Evolutionary conservation across 2,329 filamentous ascomycete species (phyloP), one percentile per base, ranked within the genome.

Genomic region (Blastomyces gilchristii): DNA sequence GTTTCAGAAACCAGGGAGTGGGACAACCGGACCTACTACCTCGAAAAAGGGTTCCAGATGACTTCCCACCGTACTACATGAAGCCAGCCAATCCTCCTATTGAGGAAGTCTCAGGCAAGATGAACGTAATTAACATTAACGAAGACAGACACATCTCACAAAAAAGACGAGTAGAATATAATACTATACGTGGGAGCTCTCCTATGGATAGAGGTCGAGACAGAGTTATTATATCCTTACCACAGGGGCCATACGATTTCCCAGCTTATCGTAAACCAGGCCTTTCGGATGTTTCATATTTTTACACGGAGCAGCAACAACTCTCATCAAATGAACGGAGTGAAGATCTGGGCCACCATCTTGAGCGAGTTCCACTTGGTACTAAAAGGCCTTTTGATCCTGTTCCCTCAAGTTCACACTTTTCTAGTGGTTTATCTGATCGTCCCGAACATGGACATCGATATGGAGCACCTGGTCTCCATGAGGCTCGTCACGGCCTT

Each of bases 101-200:
- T 64, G 70, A 70, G 62, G 69, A 72, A 50, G 66, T 64, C 59
- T 66, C 66, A 47, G 65, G 65, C 62, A 66, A 68, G 52, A 63
- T 66, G 60, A 66, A 67, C 53, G 54, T 66, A 22, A 67, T 68
- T 54, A 65, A 67, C 54, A 66, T 71, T 59, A 68, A 70, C 58
- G 66, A 68, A 59, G 64, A 65, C 53, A 69, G 68, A 60, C 67
- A 69, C 64, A 71, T 70, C 43, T 64, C 67, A 49, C 61, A 58
- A 47, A 77, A 76, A 66, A 71, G 72, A 64, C 71, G 74, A 28
- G 59, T 76, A 62, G 68, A 69, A 49, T 66, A 69, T 61, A 66
- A 70, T 41, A 50, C 53, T 43, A 53, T 54, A 14, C 61, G 22
- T 43, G 43, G 47, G 16, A 25, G 12, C 9, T 31, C 56, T 34